Evolutionary conservation across 495 filamentous ascomycete species (phyloP), one percentile per base, ranked within the genome.

Genomic region (Lichina pygmaea): DNA sequence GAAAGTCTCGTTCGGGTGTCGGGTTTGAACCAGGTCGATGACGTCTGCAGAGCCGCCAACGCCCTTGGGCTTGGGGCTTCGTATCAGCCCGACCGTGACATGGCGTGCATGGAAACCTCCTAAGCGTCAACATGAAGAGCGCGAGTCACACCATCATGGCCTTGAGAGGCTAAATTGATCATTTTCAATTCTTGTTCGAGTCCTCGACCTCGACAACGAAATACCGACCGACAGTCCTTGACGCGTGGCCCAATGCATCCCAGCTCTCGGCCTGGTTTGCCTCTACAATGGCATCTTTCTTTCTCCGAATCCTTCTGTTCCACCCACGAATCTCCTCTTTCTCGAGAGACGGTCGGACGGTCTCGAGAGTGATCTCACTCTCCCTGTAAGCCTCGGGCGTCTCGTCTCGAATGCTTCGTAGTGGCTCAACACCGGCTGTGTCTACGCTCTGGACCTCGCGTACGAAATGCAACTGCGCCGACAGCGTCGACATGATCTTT

Each of bases 401-500:
- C 60, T 95, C 85, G 58, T 95, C 91, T 32, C 82, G 70, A 44
- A 99, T 78, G 44, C 72, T 72, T 38, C 69, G 64, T 33, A 95
- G 56, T 0, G 89, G 85, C 43, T 70, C 62, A 0, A 94, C 65
- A 2, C 66, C 74, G 0, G 60, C 56, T 0, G 83, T 86, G 60
- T 86, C 68, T 6, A 93, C 75, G n/a, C 58, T 60, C 50, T 89
- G 85, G 33, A 95, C 77, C 45, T 78, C 72, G 46, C 68, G 71
- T 37, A 95, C 83, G 53, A 99, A 95, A 53, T 82, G 76, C 0
- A 99, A 69, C 52, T 99, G 89, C 8, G 81, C 73, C 40, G 74
- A 65, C 7, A 99, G 67, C 0, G 78, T 82, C 15, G 67, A 50
- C 6, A 89, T 62, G 72, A 93, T 81, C 8, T 60, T 51, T 0